Evolutionary conservation across 106 monocot species (phyloP).

Genomic region (Gastrodia elata): DNA sequence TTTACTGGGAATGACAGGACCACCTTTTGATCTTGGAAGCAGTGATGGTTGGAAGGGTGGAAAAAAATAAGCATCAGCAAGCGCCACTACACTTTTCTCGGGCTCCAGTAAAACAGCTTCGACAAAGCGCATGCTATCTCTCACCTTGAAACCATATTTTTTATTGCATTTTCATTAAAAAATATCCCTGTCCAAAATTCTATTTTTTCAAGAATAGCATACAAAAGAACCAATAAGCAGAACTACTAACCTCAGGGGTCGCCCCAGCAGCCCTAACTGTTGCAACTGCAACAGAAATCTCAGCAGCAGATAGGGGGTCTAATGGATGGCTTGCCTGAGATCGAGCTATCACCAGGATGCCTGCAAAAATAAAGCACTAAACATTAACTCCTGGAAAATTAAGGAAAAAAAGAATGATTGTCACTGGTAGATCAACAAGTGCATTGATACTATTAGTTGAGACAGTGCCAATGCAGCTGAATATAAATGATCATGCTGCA

Average conservation of each 20-base stretch:
- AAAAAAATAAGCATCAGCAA: constrained; percentile 98
- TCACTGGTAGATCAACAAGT: no score
- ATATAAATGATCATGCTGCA: no score
- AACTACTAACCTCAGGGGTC: constrained; percentile 72
- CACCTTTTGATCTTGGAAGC: constrained; percentile 79
- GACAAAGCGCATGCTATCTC: constrained; percentile 96
- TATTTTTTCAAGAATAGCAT: not conserved
- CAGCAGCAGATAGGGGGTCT: constrained; percentile 91
- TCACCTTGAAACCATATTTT: constrained; percentile 33
- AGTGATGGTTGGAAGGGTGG: constrained; percentile 98
- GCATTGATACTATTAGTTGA: no score
- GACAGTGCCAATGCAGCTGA: no score
- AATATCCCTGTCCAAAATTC: not conserved
- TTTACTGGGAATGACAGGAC: constrained; percentile 79
- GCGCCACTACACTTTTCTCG: constrained; percentile 80
- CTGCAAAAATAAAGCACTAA: constrained; percentile 20
- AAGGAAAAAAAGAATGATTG: no score
- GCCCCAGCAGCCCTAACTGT: constrained; percentile 95
- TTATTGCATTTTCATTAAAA: not conserved
- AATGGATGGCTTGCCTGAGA: constrained; percentile 87
- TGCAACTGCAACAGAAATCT: constrained; percentile 90
- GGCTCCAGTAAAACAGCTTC: constrained; percentile 90
- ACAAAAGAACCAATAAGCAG: not conserved
- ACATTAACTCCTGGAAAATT: not conserved
- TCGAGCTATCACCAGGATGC: constrained; percentile 55